Conservation (phyloP, 2,329 filamentous ascomycete species). For the Microcera coccophila region DNA sequence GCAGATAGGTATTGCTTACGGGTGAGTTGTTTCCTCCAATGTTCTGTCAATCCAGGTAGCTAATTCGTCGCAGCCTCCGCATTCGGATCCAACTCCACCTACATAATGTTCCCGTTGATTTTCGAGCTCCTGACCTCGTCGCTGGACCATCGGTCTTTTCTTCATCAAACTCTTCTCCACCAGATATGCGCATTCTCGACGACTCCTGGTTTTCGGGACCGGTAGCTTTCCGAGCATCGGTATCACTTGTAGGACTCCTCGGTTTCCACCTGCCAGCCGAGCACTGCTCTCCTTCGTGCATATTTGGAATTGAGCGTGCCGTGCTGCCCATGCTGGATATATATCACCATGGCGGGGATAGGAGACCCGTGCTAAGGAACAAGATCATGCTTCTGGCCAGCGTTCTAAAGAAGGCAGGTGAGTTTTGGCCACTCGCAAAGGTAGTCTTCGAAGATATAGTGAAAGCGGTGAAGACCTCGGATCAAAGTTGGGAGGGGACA, state of each 20-base stretch:
- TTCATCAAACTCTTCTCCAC: background rate
- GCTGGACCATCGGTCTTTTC: constrained; percentile 3
- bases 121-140: constrained; percentile 5
- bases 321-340: constrained; percentile 10
- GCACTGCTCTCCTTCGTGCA: constrained; percentile 22
- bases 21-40: constrained; percentile 17
- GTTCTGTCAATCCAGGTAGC: background rate
- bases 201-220: constrained; percentile 5
- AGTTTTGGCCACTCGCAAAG: constrained; percentile 19
- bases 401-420: constrained; percentile 14
- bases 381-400: constrained; percentile 12
- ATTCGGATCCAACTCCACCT: constrained; percentile 19
- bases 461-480: background rate
- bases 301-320: constrained; percentile 15
- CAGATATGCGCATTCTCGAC: background rate
- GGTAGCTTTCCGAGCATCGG: constrained; percentile 13
- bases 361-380: constrained; percentile 2
- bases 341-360: constrained; percentile 3
- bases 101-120: background rate
- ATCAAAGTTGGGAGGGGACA: background rate
- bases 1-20: constrained; percentile 20
- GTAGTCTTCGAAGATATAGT: constrained; percentile 9
- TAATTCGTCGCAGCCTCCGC: constrained; percentile 13
- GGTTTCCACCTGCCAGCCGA: constrained; percentile 12
- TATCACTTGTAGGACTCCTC: constrained; percentile 18